Evolutionary conservation across 2,329 filamentous ascomycete genomes (phyloP).

Genomic region (Colletotrichum brevisporum): DNA sequence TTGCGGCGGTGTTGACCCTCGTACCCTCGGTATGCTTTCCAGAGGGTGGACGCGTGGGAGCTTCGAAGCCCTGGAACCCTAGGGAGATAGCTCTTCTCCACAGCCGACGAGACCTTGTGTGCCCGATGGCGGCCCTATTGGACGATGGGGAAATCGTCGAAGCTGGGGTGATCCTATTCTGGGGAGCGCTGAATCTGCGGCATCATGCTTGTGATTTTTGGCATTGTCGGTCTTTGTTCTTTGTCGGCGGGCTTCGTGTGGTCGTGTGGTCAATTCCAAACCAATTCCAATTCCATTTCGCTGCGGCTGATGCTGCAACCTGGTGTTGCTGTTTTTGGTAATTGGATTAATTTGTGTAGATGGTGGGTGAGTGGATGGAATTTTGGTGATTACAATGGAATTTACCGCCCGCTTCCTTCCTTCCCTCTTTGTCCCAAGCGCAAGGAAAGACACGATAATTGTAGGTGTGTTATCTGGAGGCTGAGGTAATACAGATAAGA

Average conservation of each 20-base stretch:
- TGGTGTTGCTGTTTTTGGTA: conserved; percentile 1
- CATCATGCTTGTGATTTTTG: conserved; percentile 26
- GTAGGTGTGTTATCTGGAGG: conserved; percentile 1
- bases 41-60: conserved; percentile 5
- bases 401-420: background rate
- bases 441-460: background rate
- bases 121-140: conserved; percentile 39
- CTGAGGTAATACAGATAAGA: background rate
- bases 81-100: conserved; percentile 24
- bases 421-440: background rate
- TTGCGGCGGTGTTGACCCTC: conserved; percentile 11
- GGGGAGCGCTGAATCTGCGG: conserved; percentile 8
- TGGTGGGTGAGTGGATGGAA: background rate
- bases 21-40: background rate
- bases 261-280: conserved; percentile 10
- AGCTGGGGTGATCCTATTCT: conserved; percentile 21
- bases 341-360: background rate
- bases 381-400: background rate
- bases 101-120: conserved; percentile 11
- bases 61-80: background rate
- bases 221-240: background rate
- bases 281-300: background rate
- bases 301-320: background rate
- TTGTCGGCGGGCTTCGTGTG: background rate
- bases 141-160: background rate